Evolutionary conservation across 2,329 filamentous ascomycete genomes (phyloP).

Genomic region (Drechslerella stenobrocha): DNA sequence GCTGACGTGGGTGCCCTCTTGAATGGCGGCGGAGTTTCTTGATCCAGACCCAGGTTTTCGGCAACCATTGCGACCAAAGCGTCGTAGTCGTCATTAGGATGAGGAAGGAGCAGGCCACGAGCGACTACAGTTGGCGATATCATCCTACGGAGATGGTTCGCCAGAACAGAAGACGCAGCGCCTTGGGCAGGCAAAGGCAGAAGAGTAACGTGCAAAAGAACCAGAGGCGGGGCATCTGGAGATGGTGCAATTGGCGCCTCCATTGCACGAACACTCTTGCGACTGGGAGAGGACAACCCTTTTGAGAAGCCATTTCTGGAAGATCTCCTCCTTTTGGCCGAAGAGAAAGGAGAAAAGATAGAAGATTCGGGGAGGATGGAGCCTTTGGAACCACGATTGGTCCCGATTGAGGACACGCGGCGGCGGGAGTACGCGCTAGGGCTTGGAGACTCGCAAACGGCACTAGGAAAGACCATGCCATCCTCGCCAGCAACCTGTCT

Average conservation of each 20-base stretch:
- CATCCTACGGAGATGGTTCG: constrained; percentile 66
- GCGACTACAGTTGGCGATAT: constrained; percentile 73
- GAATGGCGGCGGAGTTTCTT: constrained; percentile 55
- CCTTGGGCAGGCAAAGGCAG: constrained; percentile 66
- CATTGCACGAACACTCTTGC: constrained; percentile 27
- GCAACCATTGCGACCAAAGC: constrained; percentile 75
- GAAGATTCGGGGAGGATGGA: constrained; percentile 22
- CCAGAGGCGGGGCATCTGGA: constrained; percentile 65
- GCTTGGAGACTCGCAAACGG: constrained; percentile 36
- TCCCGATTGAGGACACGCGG: constrained; percentile 24
- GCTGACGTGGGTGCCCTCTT: constrained; percentile 55
- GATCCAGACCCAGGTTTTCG: constrained; percentile 68
- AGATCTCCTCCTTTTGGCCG: constrained; percentile 33
- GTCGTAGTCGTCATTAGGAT: constrained; percentile 79
- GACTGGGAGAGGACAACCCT: constrained; percentile 25
- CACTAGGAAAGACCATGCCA: constrained; percentile 16
- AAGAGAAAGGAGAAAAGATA: constrained; percentile 38
- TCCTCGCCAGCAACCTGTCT: constrained; percentile 37
- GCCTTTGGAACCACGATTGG: constrained; percentile 16
- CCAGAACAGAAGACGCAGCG: constrained; percentile 67
- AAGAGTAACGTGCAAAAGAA: constrained; percentile 76
- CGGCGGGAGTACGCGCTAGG: constrained; percentile 22
- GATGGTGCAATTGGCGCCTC: constrained; percentile 17
- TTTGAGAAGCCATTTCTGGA: constrained; percentile 22
- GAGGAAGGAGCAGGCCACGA: constrained; percentile 73